phyloP scores from a whole-genome alignment of 441 rosid species.

The Francoa sonchifolia region DNA sequence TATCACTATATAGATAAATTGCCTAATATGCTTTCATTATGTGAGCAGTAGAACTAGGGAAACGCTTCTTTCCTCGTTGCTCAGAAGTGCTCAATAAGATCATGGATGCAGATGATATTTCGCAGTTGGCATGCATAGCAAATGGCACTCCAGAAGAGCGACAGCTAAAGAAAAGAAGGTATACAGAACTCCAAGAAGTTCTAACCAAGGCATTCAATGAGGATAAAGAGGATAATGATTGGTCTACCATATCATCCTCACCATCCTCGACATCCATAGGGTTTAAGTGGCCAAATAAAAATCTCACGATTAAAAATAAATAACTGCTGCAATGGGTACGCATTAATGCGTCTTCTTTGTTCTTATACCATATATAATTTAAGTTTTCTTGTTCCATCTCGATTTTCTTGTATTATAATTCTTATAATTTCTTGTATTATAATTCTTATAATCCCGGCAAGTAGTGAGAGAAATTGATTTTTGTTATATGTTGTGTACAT shows the following conservation, averaged over 20 bases:
- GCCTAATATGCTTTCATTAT: conserved; percentile 4
- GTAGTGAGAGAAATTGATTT: too few relatives aligned
- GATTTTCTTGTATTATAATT: too few relatives aligned
- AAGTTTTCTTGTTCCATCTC: too few relatives aligned
- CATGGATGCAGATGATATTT: conserved; percentile 53
- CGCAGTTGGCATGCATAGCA: conserved; percentile 36
- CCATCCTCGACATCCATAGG: conserved; percentile 28
- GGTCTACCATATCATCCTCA: conserved; percentile 33
- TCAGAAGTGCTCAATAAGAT: conserved; percentile 57
- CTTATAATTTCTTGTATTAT: too few relatives aligned
- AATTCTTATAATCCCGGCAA: too few relatives aligned
- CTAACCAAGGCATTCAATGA: conserved; percentile 43
- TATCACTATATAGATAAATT: not conserved
- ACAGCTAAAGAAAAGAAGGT: conserved; percentile 37
- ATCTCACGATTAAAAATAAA: too few relatives aligned
- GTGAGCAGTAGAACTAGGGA: conserved; percentile 59
- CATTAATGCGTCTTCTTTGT: too few relatives aligned
- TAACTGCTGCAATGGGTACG: too few relatives aligned
- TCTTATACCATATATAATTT: too few relatives aligned
- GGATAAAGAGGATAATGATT: conserved; percentile 44
- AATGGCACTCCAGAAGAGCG: conserved; percentile 43
- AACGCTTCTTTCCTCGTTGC: conserved; percentile 66
- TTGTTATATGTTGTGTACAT: too few relatives aligned
- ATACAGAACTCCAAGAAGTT: conserved; percentile 48
- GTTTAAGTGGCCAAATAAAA: conserved; percentile 15